These are phyloP conservation scores for Chenopodium formosanum DNA, from an alignment of 148 eudicot species.

Conservation along the genomic window DNA sequence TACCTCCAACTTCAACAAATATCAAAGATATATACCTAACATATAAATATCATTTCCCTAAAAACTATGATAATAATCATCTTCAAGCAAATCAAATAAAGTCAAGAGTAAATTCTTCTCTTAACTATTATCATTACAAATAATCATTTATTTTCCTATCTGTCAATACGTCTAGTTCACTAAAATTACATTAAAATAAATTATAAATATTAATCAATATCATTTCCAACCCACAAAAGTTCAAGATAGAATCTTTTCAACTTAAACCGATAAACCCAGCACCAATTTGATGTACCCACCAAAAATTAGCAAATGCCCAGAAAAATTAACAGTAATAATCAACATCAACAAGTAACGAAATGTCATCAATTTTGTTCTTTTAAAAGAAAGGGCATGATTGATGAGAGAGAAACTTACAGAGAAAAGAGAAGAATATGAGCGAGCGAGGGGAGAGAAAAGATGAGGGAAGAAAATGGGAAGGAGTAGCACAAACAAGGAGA, in stretches of 20 bases:
- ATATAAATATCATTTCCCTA: background rate
- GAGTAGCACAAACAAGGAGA: constrained; percentile 31
- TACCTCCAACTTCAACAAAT: background rate
- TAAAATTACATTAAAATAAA: background rate
- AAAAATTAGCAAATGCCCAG: background rate
- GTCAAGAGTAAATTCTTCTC: background rate
- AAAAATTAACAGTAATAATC: background rate
- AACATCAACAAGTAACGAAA: background rate
- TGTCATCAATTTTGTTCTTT: background rate
- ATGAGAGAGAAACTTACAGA: constrained; percentile 31
- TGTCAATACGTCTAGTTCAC: no score
- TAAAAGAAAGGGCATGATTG: background rate
- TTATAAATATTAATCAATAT: background rate
- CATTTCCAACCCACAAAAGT: background rate
- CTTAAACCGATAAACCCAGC: background rate
- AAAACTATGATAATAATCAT: background rate
- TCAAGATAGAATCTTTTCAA: background rate
- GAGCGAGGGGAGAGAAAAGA: constrained; percentile 45
- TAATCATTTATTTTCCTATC: no score
- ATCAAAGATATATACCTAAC: background rate
- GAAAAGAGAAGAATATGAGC: constrained; percentile 45
- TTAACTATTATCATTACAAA: no score
- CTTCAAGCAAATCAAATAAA: background rate
- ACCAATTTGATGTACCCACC: background rate
- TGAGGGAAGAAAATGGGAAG: constrained; percentile 36